Percentiles rank a stretch among this genome's conserved stretches.
Conservation (phyloP, 305 asterid genomes). For the Fraxinus floribunda region DNA sequence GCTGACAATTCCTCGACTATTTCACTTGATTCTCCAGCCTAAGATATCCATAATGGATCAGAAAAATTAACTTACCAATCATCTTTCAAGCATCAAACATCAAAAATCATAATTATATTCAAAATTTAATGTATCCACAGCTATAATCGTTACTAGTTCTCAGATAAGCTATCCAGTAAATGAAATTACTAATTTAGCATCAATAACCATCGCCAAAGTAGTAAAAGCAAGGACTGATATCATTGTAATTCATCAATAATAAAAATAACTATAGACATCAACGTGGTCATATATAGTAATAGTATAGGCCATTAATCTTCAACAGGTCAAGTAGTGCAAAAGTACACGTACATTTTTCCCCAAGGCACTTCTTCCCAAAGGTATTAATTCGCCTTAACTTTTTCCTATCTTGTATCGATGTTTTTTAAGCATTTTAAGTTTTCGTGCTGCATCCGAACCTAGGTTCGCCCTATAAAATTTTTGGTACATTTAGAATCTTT, state of each 20-base stretch:
- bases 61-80: slow-evolving; percentile 4
- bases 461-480: neutral
- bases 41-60: slow-evolving; percentile 8
- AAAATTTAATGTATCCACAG: neutral
- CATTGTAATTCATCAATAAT: neutral
- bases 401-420: neutral
- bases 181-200: neutral
- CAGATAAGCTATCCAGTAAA: neutral
- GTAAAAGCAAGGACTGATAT: neutral
- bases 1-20: slow-evolving; percentile 54
- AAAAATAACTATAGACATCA: neutral
- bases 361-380: neutral
- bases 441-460: neutral
- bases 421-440: neutral
- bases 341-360: neutral
- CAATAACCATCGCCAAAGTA: neutral
- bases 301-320: neutral
- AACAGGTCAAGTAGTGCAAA: neutral
- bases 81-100: neutral
- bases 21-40: slow-evolving; percentile 71
- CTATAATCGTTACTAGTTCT: neutral
- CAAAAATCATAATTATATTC: neutral
- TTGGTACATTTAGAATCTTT: neutral
- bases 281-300: neutral
- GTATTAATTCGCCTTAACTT: neutral